Conservation (phyloP, 768 basidiomycete species). For the Auriscalpium microsporum region DNA sequence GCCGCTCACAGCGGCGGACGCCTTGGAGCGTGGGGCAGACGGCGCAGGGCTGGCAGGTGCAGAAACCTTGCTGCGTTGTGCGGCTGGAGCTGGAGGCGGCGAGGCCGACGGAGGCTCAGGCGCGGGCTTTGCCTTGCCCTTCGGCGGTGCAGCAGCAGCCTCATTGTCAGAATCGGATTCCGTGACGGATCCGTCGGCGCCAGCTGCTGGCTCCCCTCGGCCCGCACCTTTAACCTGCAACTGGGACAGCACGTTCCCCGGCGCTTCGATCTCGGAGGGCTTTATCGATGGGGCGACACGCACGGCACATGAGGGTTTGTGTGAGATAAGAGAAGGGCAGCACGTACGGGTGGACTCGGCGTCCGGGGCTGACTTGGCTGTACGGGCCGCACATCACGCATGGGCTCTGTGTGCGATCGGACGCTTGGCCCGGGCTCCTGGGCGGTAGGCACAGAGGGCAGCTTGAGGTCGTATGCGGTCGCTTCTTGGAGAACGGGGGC, state of each 20-base stretch:
- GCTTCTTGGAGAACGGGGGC: constrained; percentile 43
- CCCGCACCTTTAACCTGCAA: not conserved
- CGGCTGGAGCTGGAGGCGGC: not conserved
- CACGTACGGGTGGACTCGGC: not conserved
- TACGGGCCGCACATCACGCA: too few relatives aligned
- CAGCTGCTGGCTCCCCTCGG: not conserved
- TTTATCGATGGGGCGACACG: not conserved
- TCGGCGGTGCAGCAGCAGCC: not conserved
- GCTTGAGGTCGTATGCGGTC: constrained; percentile 36
- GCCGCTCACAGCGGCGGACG: not conserved
- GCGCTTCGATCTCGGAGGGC: not conserved
- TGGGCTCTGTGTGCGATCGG: too few relatives aligned
- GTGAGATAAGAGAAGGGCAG: too few relatives aligned
- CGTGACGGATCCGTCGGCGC: constrained; percentile 37
- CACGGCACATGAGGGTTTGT: not conserved
- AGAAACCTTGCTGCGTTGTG: not conserved
- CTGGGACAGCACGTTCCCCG: not conserved
- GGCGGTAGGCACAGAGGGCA: constrained; percentile 1
- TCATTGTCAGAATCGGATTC: constrained; percentile 19
- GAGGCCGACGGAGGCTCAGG: not conserved
- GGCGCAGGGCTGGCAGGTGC: not conserved
- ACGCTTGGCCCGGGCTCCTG: too few relatives aligned
- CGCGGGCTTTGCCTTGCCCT: constrained; percentile 2
- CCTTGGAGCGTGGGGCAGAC: constrained; percentile 1
- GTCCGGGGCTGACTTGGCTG: not conserved